A percentile compares a stretch with the other conserved stretches of the same genome.
These are phyloP conservation scores for Yamadazyma friedrichii DNA, from an alignment of 1,139 yeast genomes.

Conservation along the genomic window DNA sequence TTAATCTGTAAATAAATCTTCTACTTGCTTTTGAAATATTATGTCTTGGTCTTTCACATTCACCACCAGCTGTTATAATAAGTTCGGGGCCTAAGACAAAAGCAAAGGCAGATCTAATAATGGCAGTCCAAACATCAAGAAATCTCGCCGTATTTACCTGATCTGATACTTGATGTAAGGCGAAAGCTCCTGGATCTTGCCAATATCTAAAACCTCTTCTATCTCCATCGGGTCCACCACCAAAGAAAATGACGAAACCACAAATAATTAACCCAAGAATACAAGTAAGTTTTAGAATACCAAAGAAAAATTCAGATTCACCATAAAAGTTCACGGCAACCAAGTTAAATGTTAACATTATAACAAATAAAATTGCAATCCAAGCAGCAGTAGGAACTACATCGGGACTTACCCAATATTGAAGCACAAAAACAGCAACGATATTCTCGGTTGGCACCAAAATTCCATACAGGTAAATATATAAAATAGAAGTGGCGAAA, in stretches of 20 bases:
- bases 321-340: constrained; percentile 39
- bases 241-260: constrained; percentile 35
- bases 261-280: constrained; percentile 49
- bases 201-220: constrained; percentile 41
- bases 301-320: constrained; percentile 41
- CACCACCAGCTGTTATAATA: constrained; percentile 64
- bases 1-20: constrained; percentile 65
- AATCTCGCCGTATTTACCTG: constrained; percentile 63
- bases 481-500: constrained; percentile 77
- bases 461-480: constrained; percentile 68
- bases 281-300: constrained; percentile 50
- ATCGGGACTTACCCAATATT: constrained; percentile 53
- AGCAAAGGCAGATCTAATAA: constrained; percentile 78
- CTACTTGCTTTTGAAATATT: constrained; percentile 11
- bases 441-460: constrained; percentile 79
- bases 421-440: constrained; percentile 73
- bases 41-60: constrained; percentile 60
- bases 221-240: constrained; percentile 39
- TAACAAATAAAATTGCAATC: constrained; percentile 39
- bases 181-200: constrained; percentile 48
- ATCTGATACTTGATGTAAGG: constrained; percentile 49
- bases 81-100: constrained; percentile 65
- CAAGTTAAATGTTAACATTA: constrained; percentile 15
- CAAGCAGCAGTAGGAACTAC: constrained; percentile 32
- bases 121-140: constrained; percentile 68